These are phyloP conservation scores for Phialocephala sp. DNA, from an alignment of 2,329 filamentous ascomycete genomes.

Conservation along the genomic window DNA sequence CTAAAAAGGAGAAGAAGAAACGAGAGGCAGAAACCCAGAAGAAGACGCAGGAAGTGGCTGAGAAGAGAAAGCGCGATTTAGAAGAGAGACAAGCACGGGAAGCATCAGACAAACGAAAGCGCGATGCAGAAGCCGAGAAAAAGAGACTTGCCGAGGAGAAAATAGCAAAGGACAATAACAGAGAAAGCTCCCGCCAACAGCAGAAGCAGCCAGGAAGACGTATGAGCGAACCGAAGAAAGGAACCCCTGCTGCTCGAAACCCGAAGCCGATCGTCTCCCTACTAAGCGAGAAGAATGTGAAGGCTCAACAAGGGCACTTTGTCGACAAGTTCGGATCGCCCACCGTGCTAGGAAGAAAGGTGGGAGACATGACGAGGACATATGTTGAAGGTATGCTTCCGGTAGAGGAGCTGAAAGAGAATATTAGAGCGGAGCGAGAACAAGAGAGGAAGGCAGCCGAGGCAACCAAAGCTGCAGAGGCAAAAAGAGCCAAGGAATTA, in stretches of 20 bases:
- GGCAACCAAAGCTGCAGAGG: neutral
- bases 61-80: neutral
- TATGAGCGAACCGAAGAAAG: neutral
- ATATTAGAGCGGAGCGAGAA: neutral
- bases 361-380: neutral
- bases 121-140: neutral
- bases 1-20: neutral
- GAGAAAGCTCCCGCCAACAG: too few relatives aligned
- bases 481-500: neutral
- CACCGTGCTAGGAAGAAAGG: neutral
- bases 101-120: too few relatives aligned
- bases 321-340: neutral
- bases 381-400: neutral
- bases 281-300: slow-evolving; percentile 59
- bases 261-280: neutral
- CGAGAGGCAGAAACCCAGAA: too few relatives aligned
- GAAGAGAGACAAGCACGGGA: too few relatives aligned
- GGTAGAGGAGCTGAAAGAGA: neutral
- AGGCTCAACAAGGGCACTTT: neutral
- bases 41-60: neutral
- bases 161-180: neutral
- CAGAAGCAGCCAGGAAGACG: neutral
- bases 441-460: neutral
- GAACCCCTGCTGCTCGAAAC: neutral
- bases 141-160: neutral